Evolutionary conservation across 2,329 filamentous ascomycete genomes (phyloP).

Genomic region (Raffaelea ambrosiae): DNA sequence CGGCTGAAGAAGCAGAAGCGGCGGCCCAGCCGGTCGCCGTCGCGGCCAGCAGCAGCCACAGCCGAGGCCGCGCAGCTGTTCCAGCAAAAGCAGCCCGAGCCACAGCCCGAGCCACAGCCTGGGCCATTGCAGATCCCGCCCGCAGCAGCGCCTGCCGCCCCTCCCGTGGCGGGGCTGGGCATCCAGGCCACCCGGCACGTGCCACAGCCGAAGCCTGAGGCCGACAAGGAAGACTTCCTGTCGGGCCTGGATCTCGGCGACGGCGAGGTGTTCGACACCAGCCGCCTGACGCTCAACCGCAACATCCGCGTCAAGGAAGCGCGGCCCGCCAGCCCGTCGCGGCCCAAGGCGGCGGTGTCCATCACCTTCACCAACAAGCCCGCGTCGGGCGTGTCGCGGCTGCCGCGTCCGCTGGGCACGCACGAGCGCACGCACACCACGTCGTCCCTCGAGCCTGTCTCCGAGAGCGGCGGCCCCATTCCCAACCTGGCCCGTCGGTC

Average conservation of each 20-base stretch:
- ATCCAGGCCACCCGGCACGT: constrained; percentile 11
- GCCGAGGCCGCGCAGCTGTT: constrained; percentile 14
- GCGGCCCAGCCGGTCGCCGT: constrained; percentile 51
- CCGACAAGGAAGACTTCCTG: constrained; percentile 69
- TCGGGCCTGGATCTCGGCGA: constrained; percentile 80
- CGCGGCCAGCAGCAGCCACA: constrained; percentile 23
- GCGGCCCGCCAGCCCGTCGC: constrained; percentile 58
- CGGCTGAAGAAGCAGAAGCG: constrained; percentile 60
- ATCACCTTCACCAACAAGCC: constrained; percentile 85
- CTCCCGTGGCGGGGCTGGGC: not conserved
- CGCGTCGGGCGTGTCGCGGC: constrained; percentile 50
- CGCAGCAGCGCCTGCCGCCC: constrained; percentile 11
- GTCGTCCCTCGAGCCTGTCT: constrained; percentile 83
- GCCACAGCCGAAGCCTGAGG: constrained; percentile 21
- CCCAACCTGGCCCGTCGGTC: constrained; percentile 49
- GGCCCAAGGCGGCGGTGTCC: constrained; percentile 68
- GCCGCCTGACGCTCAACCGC: constrained; percentile 76
- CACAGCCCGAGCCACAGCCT: constrained; percentile 3
- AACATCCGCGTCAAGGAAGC: constrained; percentile 82
- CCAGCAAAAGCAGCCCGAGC: constrained; percentile 18
- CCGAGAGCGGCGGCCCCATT: constrained; percentile 73
- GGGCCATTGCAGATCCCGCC: constrained; percentile 4
- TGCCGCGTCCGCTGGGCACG: constrained; percentile 63
- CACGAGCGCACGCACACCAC: constrained; percentile 60
- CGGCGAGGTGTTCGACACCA: constrained; percentile 70